A percentile compares a stretch with the other conserved stretches of the same genome.
Evolutionary conservation across 352 stramenopile genomes (phyloP).

Genomic region (Pythium utonaiense): DNA sequence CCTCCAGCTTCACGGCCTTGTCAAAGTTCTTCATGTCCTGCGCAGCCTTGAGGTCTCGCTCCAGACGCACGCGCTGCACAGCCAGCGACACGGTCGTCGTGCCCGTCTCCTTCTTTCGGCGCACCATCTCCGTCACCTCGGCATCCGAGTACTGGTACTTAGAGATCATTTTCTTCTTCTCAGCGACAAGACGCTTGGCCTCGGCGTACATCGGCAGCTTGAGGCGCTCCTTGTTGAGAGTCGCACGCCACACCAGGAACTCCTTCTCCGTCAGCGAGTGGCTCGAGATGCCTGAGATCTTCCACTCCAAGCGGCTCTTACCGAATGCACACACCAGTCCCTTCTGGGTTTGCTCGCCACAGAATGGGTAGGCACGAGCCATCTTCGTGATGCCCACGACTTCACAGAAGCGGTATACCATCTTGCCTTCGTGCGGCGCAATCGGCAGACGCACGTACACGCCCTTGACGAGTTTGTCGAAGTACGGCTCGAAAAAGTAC

Average conservation of each 20-base stretch:
- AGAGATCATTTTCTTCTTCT: constrained; percentile 67
- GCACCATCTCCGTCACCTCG: constrained; percentile 79
- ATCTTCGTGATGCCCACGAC: constrained; percentile 65
- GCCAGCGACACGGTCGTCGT: constrained; percentile 60
- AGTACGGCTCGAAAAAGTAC: constrained; percentile 85
- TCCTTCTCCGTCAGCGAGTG: constrained; percentile 76
- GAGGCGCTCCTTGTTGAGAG: constrained; percentile 74
- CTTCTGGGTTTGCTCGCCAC: constrained; percentile 64
- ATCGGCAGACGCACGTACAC: constrained; percentile 76
- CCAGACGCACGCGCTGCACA: constrained; percentile 74
- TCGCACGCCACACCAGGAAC: constrained; percentile 77
- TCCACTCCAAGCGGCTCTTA: constrained; percentile 76
- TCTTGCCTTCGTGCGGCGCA: constrained; percentile 63
- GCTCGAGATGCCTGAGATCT: constrained; percentile 61
- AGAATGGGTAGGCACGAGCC: constrained; percentile 61
- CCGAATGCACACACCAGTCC: constrained; percentile 74
- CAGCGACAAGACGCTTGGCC: constrained; percentile 54
- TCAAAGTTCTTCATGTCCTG: constrained; percentile 88
- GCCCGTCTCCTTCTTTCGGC: constrained; percentile 63
- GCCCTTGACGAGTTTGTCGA: constrained; percentile 71
- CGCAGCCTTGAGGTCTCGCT: constrained; percentile 71
- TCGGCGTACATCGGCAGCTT: constrained; percentile 72
- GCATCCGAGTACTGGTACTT: constrained; percentile 76
- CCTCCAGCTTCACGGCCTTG: constrained; percentile 74
- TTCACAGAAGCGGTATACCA: constrained; percentile 85